phyloP scores from a whole-genome alignment of 148 eudicot genomes.

The Chenopodium suecicum region DNA sequence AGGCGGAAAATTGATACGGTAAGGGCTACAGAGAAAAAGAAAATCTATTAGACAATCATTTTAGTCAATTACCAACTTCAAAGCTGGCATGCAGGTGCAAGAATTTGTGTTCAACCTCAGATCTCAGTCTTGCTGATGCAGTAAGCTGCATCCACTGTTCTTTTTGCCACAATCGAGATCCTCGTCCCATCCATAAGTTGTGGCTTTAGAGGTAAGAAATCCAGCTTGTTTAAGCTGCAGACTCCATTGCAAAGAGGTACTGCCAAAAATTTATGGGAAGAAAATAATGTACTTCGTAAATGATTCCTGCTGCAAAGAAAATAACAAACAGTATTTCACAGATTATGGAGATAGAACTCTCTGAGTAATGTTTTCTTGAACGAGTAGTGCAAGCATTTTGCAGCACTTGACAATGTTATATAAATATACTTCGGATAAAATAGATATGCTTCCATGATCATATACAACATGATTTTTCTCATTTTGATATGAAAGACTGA shows the following conservation, averaged over 20 bases:
- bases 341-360: neutral
- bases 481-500: neutral
- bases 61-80: neutral
- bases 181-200: neutral
- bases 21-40: too few species aligned
- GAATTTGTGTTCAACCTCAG: neutral
- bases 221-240: neutral
- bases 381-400: neutral
- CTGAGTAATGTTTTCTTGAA: neutral
- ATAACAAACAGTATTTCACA: neutral
- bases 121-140: neutral
- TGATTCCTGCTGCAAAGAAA: neutral
- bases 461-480: neutral
- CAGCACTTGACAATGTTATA: neutral
- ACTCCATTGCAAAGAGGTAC: neutral
- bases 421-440: neutral
- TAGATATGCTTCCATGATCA: neutral
- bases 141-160: neutral
- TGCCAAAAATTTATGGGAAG: neutral
- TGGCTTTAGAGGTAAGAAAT: neutral
- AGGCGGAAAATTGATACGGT: too few species aligned
- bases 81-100: neutral
- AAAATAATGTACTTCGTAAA: neutral
- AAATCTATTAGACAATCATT: neutral
- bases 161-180: neutral